Percentiles rank a stretch among this genome's conserved stretches.
Evolutionary conservation across 495 filamentous ascomycete species (phyloP).

Genomic region (Neurospora sp.): DNA sequence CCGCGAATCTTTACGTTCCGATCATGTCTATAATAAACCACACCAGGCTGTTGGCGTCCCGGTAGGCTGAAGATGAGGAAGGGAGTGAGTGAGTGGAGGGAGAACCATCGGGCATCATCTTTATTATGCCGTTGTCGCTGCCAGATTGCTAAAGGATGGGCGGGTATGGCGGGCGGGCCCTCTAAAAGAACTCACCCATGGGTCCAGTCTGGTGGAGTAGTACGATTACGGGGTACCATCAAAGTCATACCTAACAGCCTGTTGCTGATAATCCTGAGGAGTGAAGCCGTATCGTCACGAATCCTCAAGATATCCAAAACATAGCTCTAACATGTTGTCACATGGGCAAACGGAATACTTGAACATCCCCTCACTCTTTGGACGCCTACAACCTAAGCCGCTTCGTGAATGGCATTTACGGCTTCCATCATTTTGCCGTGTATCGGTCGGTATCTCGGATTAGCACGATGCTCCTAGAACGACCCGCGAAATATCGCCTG

Average conservation of each 20-base stretch:
- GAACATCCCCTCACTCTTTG: neutral
- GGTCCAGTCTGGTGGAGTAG: neutral
- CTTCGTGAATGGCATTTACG: neutral
- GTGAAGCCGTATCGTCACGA: neutral
- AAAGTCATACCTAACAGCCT: neutral
- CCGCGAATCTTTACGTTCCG: neutral
- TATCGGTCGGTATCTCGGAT: neutral
- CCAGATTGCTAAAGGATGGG: neutral
- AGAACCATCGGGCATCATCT: neutral
- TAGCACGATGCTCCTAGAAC: neutral
- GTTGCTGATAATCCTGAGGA: neutral
- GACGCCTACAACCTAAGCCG: neutral
- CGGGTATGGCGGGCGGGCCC: neutral
- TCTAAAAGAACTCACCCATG: neutral
- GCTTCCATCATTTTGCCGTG: neutral
- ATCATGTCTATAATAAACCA: neutral
- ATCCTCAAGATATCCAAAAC: neutral
- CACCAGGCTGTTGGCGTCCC: neutral
- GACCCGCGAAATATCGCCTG: neutral
- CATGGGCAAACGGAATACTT: neutral
- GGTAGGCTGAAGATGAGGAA: neutral
- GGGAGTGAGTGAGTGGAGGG: neutral
- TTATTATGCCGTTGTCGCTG: neutral
- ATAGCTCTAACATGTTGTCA: neutral
- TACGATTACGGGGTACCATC: neutral